Conservation (phyloP, 352 stramenopile genomes). For the Phytopythium ostracodes region DNA sequence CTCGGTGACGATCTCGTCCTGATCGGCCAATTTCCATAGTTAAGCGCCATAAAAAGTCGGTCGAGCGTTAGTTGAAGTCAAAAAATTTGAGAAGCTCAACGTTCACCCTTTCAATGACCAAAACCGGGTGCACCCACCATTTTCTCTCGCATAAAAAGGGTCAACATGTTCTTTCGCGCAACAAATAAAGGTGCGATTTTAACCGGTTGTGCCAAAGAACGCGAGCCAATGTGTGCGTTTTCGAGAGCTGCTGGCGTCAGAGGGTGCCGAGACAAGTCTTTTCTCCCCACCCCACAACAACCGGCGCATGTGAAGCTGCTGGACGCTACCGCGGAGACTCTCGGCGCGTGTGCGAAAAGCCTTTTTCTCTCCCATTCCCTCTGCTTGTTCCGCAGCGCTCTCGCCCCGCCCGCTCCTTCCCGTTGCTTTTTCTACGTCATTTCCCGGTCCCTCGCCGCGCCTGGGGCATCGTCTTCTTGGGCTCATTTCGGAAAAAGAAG, state of each 20-base stretch:
- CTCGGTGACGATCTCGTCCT: conserved; percentile 49
- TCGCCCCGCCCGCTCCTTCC: neutral
- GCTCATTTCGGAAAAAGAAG: neutral
- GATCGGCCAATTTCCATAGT: conserved; percentile 22
- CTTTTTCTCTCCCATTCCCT: neutral
- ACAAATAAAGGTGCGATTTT: neutral
- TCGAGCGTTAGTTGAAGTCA: neutral
- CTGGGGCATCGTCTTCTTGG: neutral
- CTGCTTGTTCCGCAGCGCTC: neutral
- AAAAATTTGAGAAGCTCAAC: conserved; percentile 1
- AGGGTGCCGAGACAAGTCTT: neutral
- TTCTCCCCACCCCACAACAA: neutral
- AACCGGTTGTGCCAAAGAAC: neutral
- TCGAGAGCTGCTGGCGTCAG: neutral
- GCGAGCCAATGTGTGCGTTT: neutral
- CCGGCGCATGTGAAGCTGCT: neutral
- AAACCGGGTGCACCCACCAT: neutral
- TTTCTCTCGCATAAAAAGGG: neutral
- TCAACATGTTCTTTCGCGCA: neutral
- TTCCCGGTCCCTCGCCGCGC: neutral
- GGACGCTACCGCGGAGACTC: neutral
- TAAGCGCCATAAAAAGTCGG: neutral
- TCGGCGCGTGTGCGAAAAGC: neutral
- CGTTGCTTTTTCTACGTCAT: neutral
- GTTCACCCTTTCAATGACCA: neutral